Evolutionary conservation across 148 eudicot species (phyloP).

Genomic region (Limonium bicolor): DNA sequence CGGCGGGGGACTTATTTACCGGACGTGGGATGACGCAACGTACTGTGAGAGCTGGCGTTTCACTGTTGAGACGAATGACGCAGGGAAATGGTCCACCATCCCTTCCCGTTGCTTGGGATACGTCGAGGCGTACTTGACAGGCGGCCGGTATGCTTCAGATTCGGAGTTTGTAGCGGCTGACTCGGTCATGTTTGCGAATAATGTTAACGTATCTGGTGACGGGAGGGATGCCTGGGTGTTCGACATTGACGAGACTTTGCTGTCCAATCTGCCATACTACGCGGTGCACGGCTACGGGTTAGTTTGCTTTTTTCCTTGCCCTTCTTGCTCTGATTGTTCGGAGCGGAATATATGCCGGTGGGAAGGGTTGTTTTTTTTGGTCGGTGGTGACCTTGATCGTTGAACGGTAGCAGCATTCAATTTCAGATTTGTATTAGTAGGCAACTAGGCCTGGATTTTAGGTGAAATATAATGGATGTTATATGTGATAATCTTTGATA

Average conservation of each 20-base stretch:
- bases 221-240: constrained; percentile 73
- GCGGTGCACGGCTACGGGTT: constrained; percentile 48
- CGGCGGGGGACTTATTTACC: no score
- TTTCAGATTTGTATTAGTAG: no score
- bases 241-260: constrained; percentile 78
- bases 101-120: constrained; percentile 32
- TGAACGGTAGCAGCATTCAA: no score
- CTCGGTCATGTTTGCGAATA: constrained; percentile 30
- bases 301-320: no score
- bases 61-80: constrained; percentile 61
- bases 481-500: no score
- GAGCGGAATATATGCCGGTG: no score
- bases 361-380: neutral
- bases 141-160: constrained; percentile 35
- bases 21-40: constrained; percentile 9
- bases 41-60: constrained; percentile 75
- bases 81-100: constrained; percentile 29
- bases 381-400: no score
- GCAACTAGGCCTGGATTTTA: no score
- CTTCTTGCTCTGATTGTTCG: no score
- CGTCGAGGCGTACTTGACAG: constrained; percentile 37
- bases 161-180: constrained; percentile 24
- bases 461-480: no score
- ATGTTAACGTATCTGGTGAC: constrained; percentile 21
- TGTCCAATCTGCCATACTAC: constrained; percentile 52